Evolutionary conservation across 2,329 filamentous ascomycete species (phyloP).

Genomic region (Pseudogymnoascus destructans): DNA sequence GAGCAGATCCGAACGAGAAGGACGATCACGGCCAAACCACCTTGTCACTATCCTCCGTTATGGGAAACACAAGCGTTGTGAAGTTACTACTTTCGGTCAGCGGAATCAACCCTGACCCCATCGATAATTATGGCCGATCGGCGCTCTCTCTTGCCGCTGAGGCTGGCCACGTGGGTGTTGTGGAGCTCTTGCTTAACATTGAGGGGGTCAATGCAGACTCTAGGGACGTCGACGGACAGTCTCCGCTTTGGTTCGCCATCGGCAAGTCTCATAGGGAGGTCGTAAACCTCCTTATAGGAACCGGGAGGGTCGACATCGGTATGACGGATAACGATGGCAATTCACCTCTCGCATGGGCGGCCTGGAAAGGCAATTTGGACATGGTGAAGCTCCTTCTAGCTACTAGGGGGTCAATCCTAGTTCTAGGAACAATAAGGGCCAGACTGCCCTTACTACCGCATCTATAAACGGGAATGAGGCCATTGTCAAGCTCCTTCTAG

Average conservation of each 20-base stretch:
- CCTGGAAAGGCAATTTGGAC: neutral
- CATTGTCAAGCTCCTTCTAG: neutral
- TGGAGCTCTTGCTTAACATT: neutral
- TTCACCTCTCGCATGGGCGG: neutral
- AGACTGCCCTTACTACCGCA: neutral
- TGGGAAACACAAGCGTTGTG: neutral
- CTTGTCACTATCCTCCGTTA: constrained; percentile 14
- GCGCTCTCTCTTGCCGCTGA: neutral
- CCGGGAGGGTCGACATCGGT: neutral
- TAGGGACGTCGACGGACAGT: neutral
- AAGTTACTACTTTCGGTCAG: neutral
- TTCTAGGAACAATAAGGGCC: neutral
- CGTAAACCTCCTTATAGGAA: neutral
- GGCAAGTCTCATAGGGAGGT: neutral
- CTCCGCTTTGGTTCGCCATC: neutral
- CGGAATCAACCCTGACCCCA: neutral
- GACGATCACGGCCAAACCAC: constrained; percentile 13
- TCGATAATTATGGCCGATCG: neutral
- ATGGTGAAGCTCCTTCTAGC: neutral
- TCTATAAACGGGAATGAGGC: neutral
- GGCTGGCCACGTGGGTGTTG: neutral
- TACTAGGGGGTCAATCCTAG: neutral
- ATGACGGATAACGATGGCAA: neutral
- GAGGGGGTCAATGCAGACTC: neutral
- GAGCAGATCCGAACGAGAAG: neutral